These are phyloP conservation scores for Podospora comata DNA, from an alignment of 495 filamentous ascomycete genomes.

Conservation along the genomic window DNA sequence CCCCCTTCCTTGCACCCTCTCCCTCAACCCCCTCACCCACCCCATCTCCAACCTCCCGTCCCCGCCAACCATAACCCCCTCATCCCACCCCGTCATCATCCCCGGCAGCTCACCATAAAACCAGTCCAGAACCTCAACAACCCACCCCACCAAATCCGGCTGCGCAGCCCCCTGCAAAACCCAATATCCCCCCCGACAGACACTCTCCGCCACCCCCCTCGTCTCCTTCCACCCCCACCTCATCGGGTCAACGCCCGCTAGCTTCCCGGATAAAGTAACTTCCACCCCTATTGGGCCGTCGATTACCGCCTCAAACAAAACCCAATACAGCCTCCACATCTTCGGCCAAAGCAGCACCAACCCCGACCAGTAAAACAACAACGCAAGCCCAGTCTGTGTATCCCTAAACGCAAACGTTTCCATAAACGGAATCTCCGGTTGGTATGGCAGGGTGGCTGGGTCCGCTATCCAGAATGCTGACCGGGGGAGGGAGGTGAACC, in stretches of 20 bases:
- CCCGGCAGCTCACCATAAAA: conserved; percentile 31
- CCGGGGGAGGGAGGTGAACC: conserved; percentile 30
- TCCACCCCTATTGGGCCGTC: conserved; percentile 10
- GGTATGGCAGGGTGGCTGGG: not conserved
- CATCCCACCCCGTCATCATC: not conserved
- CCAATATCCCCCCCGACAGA: conserved; percentile 42
- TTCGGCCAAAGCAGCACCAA: conserved; percentile 41
- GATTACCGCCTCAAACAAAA: conserved; percentile 36
- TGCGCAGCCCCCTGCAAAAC: conserved; percentile 34
- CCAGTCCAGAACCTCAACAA: conserved; percentile 32
- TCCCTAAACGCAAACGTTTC: conserved; percentile 36
- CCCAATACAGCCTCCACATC: conserved; percentile 36
- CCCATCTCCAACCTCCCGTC: conserved; percentile 34
- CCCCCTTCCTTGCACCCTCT: conserved; percentile 22
- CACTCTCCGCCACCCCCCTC: conserved; percentile 32
- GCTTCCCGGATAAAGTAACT: conserved; percentile 12
- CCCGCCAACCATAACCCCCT: not conserved
- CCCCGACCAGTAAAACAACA: conserved; percentile 42
- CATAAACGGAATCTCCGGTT: conserved; percentile 35
- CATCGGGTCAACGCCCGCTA: conserved; percentile 29
- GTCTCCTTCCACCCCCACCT: conserved; percentile 27
- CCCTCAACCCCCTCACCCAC: conserved; percentile 43
- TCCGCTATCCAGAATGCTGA: not conserved
- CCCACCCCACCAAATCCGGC: conserved; percentile 41
- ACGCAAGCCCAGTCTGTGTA: conserved; percentile 29